Percentiles rank a stretch among this genome's conserved stretches.
These are phyloP conservation scores for Delitschia confertaspora DNA, from an alignment of 495 filamentous ascomycete species.

Conservation along the genomic window DNA sequence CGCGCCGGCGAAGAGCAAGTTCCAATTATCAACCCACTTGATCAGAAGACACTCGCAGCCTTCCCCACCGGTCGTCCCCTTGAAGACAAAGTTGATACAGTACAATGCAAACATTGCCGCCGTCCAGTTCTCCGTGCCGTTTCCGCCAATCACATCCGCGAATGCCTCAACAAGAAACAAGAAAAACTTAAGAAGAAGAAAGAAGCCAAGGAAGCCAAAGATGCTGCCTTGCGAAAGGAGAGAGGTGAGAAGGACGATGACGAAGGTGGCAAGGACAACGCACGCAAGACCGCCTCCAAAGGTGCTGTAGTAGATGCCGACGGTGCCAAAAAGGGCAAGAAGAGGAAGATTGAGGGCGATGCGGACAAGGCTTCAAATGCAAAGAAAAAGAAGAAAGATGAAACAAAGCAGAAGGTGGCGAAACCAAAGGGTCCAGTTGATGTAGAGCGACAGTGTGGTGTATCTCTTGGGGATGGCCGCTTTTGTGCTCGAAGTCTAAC, in stretches of 20 bases:
- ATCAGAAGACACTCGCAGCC: conserved; percentile 56
- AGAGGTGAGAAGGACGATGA: conserved; percentile 32
- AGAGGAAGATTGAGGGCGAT: conserved; percentile 81
- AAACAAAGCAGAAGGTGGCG: conserved; percentile 69
- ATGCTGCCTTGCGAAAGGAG: conserved; percentile 40
- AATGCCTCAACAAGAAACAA: conserved; percentile 42
- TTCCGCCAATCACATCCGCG: conserved; percentile 33
- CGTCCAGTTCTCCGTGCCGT: conserved; percentile 32
- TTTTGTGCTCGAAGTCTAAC: conserved; percentile 87
- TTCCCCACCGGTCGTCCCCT: conserved; percentile 66
- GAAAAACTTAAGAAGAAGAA: conserved; percentile 41
- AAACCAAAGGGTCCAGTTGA: conserved; percentile 95
- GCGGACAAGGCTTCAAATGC: conserved; percentile 58
- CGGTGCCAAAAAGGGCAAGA: conserved; percentile 71
- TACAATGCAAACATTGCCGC: conserved; percentile 40
- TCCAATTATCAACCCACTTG: conserved; percentile 62
- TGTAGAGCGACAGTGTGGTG: conserved; percentile 95
- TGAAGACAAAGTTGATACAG: conserved; percentile 32
- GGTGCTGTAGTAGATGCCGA: conserved; percentile 55
- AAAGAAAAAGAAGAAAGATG: conserved; percentile 96
- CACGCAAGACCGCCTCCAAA: conserved; percentile 46
- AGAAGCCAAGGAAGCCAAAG: conserved; percentile 44
- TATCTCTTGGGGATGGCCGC: conserved; percentile 71
- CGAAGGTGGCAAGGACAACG: conserved; percentile 32
- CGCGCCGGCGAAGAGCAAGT: conserved; percentile 29